Base-by-base conservation (phyloP, 2,329 filamentous ascomycete genomes). In the Sporothrix curviconia region DNA sequence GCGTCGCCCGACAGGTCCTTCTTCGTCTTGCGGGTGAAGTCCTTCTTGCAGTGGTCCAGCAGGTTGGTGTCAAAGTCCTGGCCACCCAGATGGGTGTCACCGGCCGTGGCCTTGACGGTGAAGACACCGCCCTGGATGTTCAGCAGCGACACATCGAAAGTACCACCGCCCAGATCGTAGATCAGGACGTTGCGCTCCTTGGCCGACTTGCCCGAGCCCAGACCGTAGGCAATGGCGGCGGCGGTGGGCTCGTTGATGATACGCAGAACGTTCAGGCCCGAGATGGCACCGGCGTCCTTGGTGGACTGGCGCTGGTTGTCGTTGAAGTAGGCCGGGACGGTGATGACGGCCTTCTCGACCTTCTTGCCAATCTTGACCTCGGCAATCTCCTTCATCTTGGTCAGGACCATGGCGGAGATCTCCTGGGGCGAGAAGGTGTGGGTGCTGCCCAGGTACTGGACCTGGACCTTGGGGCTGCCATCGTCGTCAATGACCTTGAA, bases 181-280 rank as follows among this genome's bases (percentile, higher is more conserved):
- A 99, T 97, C 67, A 99, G 84, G 71, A 99, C 92, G 74, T 97
- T 96, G 72, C 94, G 90, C 84, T 97, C 94, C 84, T 96, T 96
- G 75, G 89, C 89, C 56, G 90, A 89, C 83, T 95, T 96, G 80
- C 90, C 91, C 66, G 90, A 82, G 71, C 92, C 92, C 62, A 99
- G 89, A 84, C 94, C 94, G 77, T 99, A 99, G 69, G 94, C 94
- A 70, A 97, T 97, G 68, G 94, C 94, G 62, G 94, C 94, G 67
- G 94, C 94, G 64, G 94, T 99, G 61, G 94, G 94, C 82, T 99
- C 94, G 85, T 99, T 99, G 81, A 99, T 97, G 80, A 99, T 97
- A 84, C 94, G 92, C 76, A 99, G 92, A 67, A 99, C 91, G 79
- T 97, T 96, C 63, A 99, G 86, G 68, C 92, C 94, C 70, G 92